phyloP scores from a whole-genome alignment of 2,329 filamentous ascomycete genomes.

The Trichoderma semiorbis region DNA sequence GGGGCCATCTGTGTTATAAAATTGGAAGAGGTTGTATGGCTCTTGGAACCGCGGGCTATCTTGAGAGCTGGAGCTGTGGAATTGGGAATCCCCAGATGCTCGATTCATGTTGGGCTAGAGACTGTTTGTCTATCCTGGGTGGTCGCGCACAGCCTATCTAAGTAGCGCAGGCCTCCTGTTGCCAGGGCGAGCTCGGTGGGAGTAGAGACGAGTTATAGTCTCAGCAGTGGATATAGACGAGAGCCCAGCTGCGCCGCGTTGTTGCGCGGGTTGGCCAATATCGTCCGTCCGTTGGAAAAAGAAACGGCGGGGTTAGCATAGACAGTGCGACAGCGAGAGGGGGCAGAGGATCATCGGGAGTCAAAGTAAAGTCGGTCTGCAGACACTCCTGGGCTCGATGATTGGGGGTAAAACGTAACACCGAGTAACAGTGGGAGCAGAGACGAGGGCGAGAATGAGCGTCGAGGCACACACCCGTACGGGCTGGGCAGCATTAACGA shows the following conservation, averaged over 20 bases:
- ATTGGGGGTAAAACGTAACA: neutral
- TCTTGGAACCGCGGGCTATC: constrained; percentile 1
- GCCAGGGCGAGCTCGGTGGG: neutral
- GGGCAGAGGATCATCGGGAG: neutral
- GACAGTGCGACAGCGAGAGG: neutral
- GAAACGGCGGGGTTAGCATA: neutral
- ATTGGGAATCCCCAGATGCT: neutral
- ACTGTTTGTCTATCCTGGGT: neutral
- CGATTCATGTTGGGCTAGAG: constrained; percentile 1
- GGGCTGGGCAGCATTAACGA: neutral
- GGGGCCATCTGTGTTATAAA: constrained; percentile 38
- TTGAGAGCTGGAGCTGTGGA: neutral
- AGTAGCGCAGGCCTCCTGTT: neutral
- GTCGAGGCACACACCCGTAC: neutral
- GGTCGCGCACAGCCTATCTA: neutral
- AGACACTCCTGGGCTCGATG: neutral
- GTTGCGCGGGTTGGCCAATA: neutral
- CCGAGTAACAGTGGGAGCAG: neutral
- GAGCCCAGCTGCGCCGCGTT: neutral
- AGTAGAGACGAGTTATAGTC: neutral
- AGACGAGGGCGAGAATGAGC: neutral
- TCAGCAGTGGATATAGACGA: neutral
- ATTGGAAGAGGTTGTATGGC: constrained; percentile 35
- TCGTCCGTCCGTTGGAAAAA: neutral
- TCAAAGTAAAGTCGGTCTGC: constrained; percentile 9